Conservation (phyloP, 1,284 basidiomycete genomes). For the Irpex lacteus region DNA sequence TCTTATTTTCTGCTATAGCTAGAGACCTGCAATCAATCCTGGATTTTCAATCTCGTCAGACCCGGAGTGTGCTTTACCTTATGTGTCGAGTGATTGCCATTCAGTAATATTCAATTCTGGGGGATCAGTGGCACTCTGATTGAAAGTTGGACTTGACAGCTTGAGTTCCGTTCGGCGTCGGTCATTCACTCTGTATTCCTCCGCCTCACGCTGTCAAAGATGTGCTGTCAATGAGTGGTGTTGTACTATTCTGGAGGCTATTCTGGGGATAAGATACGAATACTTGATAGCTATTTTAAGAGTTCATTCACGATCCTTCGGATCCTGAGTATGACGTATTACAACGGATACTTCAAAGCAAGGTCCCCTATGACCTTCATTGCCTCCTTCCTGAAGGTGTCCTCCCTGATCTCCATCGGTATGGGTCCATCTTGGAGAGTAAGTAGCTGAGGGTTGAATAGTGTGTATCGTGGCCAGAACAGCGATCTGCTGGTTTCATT, state of each 20-base stretch:
- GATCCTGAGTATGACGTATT: no score
- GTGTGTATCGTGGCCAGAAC: constrained; percentile 21
- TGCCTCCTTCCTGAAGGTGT: constrained; percentile 29
- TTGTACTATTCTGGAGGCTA: no score
- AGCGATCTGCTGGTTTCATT: not conserved
- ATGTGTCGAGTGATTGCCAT: not conserved
- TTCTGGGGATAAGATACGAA: no score
- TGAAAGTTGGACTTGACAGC: no score
- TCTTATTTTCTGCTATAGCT: not conserved
- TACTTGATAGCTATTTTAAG: no score
- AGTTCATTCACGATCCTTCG: no score
- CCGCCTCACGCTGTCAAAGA: no score
- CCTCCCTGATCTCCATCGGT: constrained; percentile 26
- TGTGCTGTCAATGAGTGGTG: no score
- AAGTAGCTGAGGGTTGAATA: constrained; percentile 18
- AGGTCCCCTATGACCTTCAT: constrained; percentile 36
- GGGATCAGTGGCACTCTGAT: no score
- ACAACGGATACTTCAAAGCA: not conserved
- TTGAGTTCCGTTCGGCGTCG: no score
- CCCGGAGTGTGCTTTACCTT: not conserved
- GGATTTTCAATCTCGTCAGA: not conserved
- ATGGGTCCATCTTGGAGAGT: constrained; percentile 23
- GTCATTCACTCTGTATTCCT: no score
- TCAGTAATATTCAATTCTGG: no score
- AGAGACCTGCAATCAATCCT: not conserved